phyloP scores from a whole-genome alignment of 371 early-diverging fungal genomes.

The Mucor circinelloides region DNA sequence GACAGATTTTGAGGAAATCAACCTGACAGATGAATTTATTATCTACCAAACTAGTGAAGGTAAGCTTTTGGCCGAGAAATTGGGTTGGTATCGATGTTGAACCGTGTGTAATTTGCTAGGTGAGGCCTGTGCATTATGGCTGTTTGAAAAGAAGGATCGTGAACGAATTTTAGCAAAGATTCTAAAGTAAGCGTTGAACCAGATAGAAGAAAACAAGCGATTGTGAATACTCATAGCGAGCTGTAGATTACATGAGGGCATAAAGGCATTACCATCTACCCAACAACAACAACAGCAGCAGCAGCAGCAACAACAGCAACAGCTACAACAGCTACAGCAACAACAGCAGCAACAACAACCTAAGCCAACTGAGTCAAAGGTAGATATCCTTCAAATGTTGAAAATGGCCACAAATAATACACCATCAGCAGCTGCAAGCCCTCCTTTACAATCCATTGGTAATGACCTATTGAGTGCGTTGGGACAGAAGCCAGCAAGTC shows the following conservation, averaged over 20 bases:
- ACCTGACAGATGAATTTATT: slow-evolving; percentile 67
- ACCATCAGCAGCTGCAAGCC: slow-evolving; percentile 7
- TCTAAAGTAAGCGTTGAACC: slow-evolving; percentile 46
- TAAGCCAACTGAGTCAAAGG: slow-evolving; percentile 12
- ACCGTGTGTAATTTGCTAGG: slow-evolving; percentile 17
- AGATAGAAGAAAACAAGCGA: slow-evolving; percentile 11
- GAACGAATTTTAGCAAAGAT: slow-evolving; percentile 62
- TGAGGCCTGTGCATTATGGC: slow-evolving; percentile 73
- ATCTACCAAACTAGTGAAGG: slow-evolving; percentile 69
- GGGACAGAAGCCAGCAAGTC: not conserved
- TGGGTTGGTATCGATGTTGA: not conserved
- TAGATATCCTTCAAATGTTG: slow-evolving; percentile 39
- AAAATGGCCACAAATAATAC: slow-evolving; percentile 23
- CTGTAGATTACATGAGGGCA: slow-evolving; percentile 30
- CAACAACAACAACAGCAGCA: not conserved
- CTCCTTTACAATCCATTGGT: slow-evolving; percentile 9
- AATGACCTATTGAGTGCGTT: slow-evolving; percentile 18
- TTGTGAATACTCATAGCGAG: not conserved
- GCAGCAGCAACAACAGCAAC: not conserved
- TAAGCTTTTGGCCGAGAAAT: slow-evolving; percentile 18
- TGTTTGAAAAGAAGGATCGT: slow-evolving; percentile 71
- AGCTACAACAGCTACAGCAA: not conserved
- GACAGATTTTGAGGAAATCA: slow-evolving; percentile 62
- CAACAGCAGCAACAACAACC: slow-evolving; percentile 9
- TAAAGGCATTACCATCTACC: slow-evolving; percentile 26